Conservation (phyloP, 129 eudicot species). For the Chrysanthemum seticuspe region DNA sequence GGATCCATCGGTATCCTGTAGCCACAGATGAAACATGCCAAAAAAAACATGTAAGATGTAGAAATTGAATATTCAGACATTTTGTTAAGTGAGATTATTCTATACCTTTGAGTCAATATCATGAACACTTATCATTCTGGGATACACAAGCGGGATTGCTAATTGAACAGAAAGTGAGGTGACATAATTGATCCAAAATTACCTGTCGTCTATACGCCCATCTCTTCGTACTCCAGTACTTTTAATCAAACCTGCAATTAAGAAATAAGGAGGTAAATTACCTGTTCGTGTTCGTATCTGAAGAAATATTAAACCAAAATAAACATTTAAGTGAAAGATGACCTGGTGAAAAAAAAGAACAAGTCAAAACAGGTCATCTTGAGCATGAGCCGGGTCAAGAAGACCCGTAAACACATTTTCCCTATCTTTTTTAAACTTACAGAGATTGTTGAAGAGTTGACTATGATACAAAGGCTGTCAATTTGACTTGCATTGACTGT, state of each 20-base stretch:
- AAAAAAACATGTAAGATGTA: neutral
- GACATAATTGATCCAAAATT: constrained; percentile 83
- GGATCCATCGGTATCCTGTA: constrained; percentile 64
- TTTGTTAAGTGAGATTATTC: neutral
- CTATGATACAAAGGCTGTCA: no score
- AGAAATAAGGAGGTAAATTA: no score
- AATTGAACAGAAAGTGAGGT: constrained; percentile 69
- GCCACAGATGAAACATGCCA: neutral
- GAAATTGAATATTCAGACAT: neutral
- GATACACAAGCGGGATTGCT: constrained; percentile 88
- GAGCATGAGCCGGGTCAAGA: no score
- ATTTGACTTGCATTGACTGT: no score
- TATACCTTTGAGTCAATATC: constrained; percentile 68
- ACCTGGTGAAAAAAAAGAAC: no score
- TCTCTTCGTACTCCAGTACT: constrained; percentile 76
- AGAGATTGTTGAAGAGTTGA: no score
- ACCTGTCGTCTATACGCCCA: constrained; percentile 80
- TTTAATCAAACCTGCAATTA: constrained; percentile 71
- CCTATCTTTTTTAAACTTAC: no score
- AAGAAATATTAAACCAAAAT: no score
- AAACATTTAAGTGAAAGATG: no score
- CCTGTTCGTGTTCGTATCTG: no score
- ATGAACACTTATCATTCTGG: constrained; percentile 83
- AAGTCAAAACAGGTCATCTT: no score
- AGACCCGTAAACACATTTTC: no score